Percentiles rank a stretch among this genome's conserved stretches.
phyloP scores from a whole-genome alignment of 2,329 filamentous ascomycete species.

The Dactylellina leptospora region DNA sequence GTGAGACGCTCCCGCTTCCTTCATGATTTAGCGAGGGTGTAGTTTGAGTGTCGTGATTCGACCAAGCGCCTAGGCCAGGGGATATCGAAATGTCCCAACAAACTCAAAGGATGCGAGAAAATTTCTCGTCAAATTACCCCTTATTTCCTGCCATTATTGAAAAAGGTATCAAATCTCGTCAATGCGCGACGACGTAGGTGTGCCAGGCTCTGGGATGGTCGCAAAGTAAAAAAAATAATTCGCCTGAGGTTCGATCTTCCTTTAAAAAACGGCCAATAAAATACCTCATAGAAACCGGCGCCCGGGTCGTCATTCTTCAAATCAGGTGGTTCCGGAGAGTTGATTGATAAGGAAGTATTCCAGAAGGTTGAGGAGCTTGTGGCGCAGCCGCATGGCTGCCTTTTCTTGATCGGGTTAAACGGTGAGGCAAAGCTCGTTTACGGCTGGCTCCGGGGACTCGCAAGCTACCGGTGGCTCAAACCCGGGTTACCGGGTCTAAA shows the following conservation, averaged over 20 bases:
- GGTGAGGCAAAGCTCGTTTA: constrained; percentile 42
- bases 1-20: neutral
- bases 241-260: constrained; percentile 13
- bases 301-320: constrained; percentile 3
- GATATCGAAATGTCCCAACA: constrained; percentile 35
- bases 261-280: constrained; percentile 45
- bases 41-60: constrained; percentile 12
- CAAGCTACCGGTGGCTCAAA: constrained; percentile 14
- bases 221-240: constrained; percentile 4
- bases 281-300: constrained; percentile 49
- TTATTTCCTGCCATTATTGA: constrained; percentile 38
- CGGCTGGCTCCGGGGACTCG: constrained; percentile 26
- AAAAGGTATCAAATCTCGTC: constrained; percentile 42
- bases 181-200: constrained; percentile 51
- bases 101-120: constrained; percentile 20
- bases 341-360: constrained; percentile 52
- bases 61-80: constrained; percentile 29
- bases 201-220: constrained; percentile 19
- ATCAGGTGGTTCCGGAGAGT: constrained; percentile 34
- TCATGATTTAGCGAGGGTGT: constrained; percentile 18
- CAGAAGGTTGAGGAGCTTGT: constrained; percentile 41
- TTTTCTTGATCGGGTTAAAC: constrained; percentile 42
- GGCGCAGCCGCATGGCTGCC: constrained; percentile 30
- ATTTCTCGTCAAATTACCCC: constrained; percentile 40
- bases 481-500: constrained; percentile 32